Conservation (phyloP, 371 early-diverging fungal genomes). For the Polyrhizophydium stewartii region DNA sequence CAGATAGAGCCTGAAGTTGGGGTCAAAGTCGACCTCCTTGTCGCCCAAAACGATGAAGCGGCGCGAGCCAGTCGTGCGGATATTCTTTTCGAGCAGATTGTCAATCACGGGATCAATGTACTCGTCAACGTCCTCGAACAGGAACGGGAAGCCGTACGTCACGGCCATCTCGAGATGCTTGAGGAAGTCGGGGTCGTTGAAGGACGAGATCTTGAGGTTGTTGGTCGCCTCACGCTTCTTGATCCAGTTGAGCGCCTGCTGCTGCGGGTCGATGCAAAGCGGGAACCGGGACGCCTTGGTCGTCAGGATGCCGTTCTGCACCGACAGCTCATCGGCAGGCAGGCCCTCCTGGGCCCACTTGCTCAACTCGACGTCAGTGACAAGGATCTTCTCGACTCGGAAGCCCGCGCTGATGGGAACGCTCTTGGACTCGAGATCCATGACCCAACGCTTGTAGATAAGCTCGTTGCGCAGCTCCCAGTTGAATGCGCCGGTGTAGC, state of each 20-base stretch:
- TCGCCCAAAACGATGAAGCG: constrained; percentile 56
- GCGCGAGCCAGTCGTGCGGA: constrained; percentile 39
- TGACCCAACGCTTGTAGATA: constrained; percentile 48
- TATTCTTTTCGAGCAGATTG: constrained; percentile 57
- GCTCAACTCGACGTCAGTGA: constrained; percentile 52
- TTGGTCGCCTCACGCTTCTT: constrained; percentile 47
- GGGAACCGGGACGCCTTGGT: constrained; percentile 56
- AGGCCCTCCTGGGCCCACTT: constrained; percentile 57
- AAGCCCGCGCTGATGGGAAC: constrained; percentile 45
- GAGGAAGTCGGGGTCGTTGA: constrained; percentile 56
- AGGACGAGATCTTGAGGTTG: constrained; percentile 51
- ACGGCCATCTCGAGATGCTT: constrained; percentile 62
- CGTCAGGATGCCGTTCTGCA: constrained; percentile 59
- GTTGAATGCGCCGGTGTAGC: constrained; percentile 61
- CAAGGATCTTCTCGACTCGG: constrained; percentile 46
- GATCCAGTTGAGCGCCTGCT: constrained; percentile 58
- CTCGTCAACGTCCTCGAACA: constrained; percentile 62
- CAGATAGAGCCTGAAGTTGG: constrained; percentile 52
- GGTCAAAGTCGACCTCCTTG: constrained; percentile 59
- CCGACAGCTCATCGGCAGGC: constrained; percentile 56
- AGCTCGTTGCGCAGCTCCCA: constrained; percentile 58
- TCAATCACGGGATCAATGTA: constrained; percentile 63
- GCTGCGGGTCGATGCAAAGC: constrained; percentile 61
- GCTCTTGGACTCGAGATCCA: constrained; percentile 29
- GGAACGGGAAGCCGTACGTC: constrained; percentile 58